A percentile compares a stretch with the other conserved stretches of the same genome.
phyloP scores from a whole-genome alignment of 345 rosid genomes.

The Cardamine chenopodiifolia region DNA sequence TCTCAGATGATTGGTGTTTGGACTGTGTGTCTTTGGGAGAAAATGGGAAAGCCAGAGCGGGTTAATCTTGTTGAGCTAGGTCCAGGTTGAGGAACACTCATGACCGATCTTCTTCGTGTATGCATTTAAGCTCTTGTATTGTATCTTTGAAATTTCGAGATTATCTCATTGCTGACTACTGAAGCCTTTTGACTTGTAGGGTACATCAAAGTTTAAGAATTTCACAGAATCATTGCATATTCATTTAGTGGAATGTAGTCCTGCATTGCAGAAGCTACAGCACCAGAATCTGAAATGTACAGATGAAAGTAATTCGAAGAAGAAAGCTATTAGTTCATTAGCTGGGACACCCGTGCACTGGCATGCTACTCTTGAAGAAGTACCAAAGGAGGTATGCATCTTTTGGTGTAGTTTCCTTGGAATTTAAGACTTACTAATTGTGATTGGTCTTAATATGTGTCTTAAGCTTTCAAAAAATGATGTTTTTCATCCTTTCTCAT shows the following conservation, averaged over 20 bases:
- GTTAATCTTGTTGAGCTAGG: slow-evolving; percentile 93
- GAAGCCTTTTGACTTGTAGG: slow-evolving; percentile 50
- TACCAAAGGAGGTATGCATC: slow-evolving; percentile 77
- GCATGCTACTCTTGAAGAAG: slow-evolving; percentile 80
- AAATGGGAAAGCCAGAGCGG: slow-evolving; percentile 78
- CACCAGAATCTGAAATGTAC: slow-evolving; percentile 62
- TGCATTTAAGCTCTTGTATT: slow-evolving; percentile 34
- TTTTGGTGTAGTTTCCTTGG: slow-evolving; percentile 27
- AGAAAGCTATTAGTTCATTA: slow-evolving; percentile 54
- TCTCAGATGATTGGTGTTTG: slow-evolving; percentile 84
- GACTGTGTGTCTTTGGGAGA: slow-evolving; percentile 94
- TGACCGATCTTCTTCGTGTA: slow-evolving; percentile 93
- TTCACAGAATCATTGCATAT: slow-evolving; percentile 80
- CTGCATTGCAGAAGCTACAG: slow-evolving; percentile 75
- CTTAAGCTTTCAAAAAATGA: background rate
- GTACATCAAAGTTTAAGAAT: slow-evolving; percentile 67
- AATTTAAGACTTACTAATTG: slow-evolving; percentile 2
- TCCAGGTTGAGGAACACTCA: slow-evolving; percentile 93
- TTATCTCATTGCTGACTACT: slow-evolving; percentile 5
- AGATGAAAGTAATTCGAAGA: slow-evolving; percentile 49
- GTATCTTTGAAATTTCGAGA: slow-evolving; percentile 13
- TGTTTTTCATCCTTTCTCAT: slow-evolving; percentile 17
- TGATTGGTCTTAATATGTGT: slow-evolving; percentile 3
- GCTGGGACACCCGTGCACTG: slow-evolving; percentile 72
- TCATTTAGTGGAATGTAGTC: slow-evolving; percentile 93